phyloP scores from a whole-genome alignment of 345 rosid genomes.

The Sisymbrium altissimum region DNA sequence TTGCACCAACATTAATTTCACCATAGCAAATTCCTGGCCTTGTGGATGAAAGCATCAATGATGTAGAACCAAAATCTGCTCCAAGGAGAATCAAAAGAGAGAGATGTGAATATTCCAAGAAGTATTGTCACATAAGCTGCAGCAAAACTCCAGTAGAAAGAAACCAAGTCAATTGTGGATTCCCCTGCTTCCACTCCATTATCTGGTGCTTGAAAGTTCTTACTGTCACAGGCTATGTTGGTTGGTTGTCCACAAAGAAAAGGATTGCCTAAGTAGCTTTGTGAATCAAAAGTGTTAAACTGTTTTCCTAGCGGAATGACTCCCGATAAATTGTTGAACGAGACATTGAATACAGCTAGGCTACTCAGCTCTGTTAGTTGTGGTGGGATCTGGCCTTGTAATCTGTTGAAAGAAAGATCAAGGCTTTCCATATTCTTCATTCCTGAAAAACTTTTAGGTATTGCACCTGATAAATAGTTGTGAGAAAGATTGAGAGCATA shows the following conservation, averaged over 20 bases:
- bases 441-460: constrained; percentile 31
- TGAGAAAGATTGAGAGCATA: constrained; percentile 27
- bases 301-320: background rate
- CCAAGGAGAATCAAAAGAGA: constrained; percentile 25
- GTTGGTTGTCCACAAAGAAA: constrained; percentile 9
- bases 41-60: constrained; percentile 10
- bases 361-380: background rate
- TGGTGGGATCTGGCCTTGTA: background rate
- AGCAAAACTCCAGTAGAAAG: constrained; percentile 6
- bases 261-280: background rate
- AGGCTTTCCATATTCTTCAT: constrained; percentile 36
- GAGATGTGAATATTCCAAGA: background rate
- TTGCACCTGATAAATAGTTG: constrained; percentile 25
- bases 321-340: constrained; percentile 14
- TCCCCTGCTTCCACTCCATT: background rate
- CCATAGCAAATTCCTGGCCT: background rate
- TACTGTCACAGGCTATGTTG: background rate
- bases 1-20: background rate
- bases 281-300: background rate
- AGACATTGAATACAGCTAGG: background rate
- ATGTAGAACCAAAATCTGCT: constrained; percentile 5
- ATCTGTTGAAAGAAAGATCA: constrained; percentile 18
- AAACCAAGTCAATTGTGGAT: background rate
- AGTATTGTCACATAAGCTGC: constrained; percentile 6
- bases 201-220: background rate